A percentile compares a stretch with the other conserved stretches of the same genome.
phyloP scores from a whole-genome alignment of 148 eudicot species.

The Rhododendron williamsianum region DNA sequence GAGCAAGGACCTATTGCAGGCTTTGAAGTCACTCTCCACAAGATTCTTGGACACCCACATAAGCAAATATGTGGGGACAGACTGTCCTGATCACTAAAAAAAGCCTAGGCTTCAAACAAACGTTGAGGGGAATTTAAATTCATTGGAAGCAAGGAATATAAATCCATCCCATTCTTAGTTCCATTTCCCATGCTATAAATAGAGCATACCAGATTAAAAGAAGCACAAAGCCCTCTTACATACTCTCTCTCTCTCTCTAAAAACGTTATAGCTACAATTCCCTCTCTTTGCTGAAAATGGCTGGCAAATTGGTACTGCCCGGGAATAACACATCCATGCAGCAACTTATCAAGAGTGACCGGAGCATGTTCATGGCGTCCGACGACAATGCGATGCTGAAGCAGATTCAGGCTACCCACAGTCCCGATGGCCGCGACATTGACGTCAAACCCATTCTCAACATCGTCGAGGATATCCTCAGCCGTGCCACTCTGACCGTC shows the following conservation, averaged over 20 bases:
- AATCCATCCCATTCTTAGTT: background rate
- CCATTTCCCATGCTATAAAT: background rate
- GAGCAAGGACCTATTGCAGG: background rate
- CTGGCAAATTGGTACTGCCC: background rate
- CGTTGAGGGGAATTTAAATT: background rate
- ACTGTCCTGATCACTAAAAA: background rate
- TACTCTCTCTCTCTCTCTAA: background rate
- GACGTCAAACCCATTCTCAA: slow-evolving; percentile 20
- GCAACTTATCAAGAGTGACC: slow-evolving; percentile 20
- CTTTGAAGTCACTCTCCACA: background rate
- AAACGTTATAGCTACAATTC: background rate
- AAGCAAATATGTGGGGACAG: background rate
- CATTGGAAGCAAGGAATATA: background rate
- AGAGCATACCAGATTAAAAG: background rate
- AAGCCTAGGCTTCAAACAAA: background rate
- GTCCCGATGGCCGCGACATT: slow-evolving; percentile 23
- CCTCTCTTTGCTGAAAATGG: background rate
- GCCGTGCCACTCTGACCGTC: slow-evolving; percentile 10
- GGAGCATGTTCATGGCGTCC: slow-evolving; percentile 15
- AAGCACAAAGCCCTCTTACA: background rate
- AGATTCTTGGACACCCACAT: background rate
- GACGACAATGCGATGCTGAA: slow-evolving; percentile 24
- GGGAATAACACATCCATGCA: background rate
- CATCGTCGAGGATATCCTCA: slow-evolving; percentile 28
- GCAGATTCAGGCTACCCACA: slow-evolving; percentile 29